Base-by-base conservation (phyloP, 495 filamentous ascomycete genomes). In the Platismatia glauca region DNA sequence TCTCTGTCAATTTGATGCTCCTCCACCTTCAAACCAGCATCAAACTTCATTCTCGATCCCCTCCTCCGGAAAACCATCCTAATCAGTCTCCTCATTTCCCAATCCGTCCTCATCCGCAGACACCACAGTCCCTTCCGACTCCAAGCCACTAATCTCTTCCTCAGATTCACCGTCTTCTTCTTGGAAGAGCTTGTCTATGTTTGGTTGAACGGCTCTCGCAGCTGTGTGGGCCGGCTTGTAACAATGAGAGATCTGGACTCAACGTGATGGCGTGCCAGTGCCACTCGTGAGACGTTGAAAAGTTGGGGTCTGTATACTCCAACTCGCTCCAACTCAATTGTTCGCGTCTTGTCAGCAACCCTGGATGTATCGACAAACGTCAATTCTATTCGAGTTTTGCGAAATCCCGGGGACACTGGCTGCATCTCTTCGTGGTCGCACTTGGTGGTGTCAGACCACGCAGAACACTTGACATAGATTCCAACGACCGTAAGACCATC, bases 171-270 rank as follows among this genome's bases (percentile, higher is more conserved):
- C 39, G 16, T 20, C 39, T 20, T 20, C 16, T 43, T 43, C 39
- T 7, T 15, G 16, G 1, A 4, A 22, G 31, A 34, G 16, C 16
- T 35, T 1, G 1, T 57, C 12, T 57, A 27, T n/a, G 13, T 57
- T 11, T 57, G n/a, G 7, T 18, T 12, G 34, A 1, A 24, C 15
- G 3, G 6, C 34, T 12, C 13, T 57, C 3, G 55, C 55, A 24
- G 8, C 31, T 39, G 3, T 57, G 34, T 39, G 13, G 33, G 33
- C 31, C 31, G 4, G 55, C 55, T 35, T n/a, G 55, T 22, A 57
- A 8, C 3, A 57, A 16, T 22, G 55, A 57, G 15, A 57, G 55
- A 27, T 57, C 55, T 12, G 55, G 55, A 57, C 55, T 57, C 22
- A 57, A 57, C 18, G 9, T 37, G 7, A 57, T 13, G 55, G 2